A percentile compares a stretch with the other conserved stretches of the same genome.
These are phyloP conservation scores for Lathyrus tuberosus DNA, from an alignment of 306 rosid genomes.

Conservation along the genomic window DNA sequence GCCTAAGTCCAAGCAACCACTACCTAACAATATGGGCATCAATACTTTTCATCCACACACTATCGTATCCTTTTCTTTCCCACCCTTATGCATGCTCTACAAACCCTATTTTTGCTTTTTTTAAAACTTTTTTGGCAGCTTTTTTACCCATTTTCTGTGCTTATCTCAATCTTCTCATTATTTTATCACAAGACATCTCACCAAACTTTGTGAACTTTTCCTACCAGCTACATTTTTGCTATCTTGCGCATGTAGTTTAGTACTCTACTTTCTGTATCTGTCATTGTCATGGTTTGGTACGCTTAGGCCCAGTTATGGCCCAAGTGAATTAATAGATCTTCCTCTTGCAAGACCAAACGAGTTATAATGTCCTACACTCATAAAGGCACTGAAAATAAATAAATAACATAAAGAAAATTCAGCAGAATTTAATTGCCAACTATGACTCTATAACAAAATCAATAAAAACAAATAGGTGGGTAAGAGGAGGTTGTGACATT, in stretches of 20 bases:
- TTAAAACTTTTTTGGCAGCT: background rate
- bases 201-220: slow-evolving; percentile 57
- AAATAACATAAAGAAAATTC: background rate
- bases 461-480: background rate
- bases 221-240: slow-evolving; percentile 52
- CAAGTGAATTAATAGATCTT: slow-evolving; percentile 31
- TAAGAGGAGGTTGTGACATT: background rate
- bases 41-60: slow-evolving; percentile 50
- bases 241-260: slow-evolving; percentile 39
- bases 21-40: slow-evolving; percentile 59
- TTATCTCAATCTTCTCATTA: slow-evolving; percentile 38
- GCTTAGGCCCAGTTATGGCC: slow-evolving; percentile 43
- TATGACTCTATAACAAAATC: background rate
- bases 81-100: slow-evolving; percentile 1
- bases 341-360: slow-evolving; percentile 28
- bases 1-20: slow-evolving; percentile 49
- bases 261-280: background rate
- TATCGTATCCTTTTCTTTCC: slow-evolving; percentile 25
- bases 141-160: slow-evolving; percentile 14
- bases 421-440: slow-evolving; percentile 9
- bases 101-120: background rate
- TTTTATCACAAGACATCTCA: slow-evolving; percentile 49
- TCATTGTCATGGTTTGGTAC: slow-evolving; percentile 49
- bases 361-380: slow-evolving; percentile 8
- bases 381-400: slow-evolving; percentile 12